phyloP scores from a whole-genome alignment of 345 rosid genomes.

The Linum usitatissimum region DNA sequence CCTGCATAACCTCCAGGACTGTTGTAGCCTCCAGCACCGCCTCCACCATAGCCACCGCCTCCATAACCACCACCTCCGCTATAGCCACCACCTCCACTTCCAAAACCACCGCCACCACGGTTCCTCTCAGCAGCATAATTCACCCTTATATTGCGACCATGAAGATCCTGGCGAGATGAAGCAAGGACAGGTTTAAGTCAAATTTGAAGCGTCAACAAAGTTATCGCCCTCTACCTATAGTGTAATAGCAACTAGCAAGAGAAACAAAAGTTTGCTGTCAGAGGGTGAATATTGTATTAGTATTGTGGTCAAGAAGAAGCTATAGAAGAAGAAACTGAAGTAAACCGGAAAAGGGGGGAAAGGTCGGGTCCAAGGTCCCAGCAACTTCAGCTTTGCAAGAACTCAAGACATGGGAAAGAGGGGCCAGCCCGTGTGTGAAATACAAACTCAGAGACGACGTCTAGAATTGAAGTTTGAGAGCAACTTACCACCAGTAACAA shows the following conservation, averaged over 20 bases:
- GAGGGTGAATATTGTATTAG: too few species aligned
- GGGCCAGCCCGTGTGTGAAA: too few species aligned
- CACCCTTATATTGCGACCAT: conserved; percentile 69
- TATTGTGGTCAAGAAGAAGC: too few species aligned
- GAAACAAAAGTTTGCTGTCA: too few species aligned
- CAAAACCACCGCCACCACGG: conserved; percentile 17
- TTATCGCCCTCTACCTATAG: background rate
- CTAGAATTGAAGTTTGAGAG: too few species aligned
- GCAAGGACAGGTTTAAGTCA: background rate
- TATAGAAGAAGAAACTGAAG: too few species aligned
- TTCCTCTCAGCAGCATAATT: conserved; percentile 67
- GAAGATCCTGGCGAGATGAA: conserved; percentile 42
- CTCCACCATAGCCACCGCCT: conserved; percentile 25
- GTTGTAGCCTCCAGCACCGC: conserved; percentile 16
- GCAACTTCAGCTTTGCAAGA: too few species aligned
- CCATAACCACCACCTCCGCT: conserved; percentile 1
- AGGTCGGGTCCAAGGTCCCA: too few species aligned
- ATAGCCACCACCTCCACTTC: conserved; percentile 22
- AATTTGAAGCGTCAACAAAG: background rate
- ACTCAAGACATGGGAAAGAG: too few species aligned
- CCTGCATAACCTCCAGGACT: conserved; percentile 24
- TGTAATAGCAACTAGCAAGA: background rate
- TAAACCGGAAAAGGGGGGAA: too few species aligned
- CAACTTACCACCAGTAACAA: background rate
- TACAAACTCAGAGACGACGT: too few species aligned